Base-by-base conservation (phyloP, 352 stramenopile genomes). In the Salisapilia sapeloensis region DNA sequence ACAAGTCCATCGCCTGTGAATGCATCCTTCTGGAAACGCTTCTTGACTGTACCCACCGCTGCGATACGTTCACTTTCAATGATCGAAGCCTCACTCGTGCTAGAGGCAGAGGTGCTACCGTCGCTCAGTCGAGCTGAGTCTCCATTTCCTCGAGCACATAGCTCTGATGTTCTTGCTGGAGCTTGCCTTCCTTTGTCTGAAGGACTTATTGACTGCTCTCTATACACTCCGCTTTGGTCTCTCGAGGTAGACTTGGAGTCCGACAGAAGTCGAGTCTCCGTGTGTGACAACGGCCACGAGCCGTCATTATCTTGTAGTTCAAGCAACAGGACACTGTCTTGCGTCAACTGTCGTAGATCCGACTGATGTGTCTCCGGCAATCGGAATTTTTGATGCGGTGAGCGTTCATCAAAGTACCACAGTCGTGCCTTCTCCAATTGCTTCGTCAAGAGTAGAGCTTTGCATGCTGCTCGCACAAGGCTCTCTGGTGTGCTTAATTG, bases 301-400 rank as follows among this genome's bases (percentile, higher is more conserved):
- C 75, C 71, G 30, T 91, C 75, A 6, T 80, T 58, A 24, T 91
- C 75, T 58, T 86, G 75, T 9, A 86, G 38, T 49, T 91, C 75
- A 16, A 91, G 29, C 20, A 91, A 41, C 17, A 91, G 83, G 0
- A 87, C 70, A 29, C 65, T 81, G 6, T 70, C 58, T 37, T 87
- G 69, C 6, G 48, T 81, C 22, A 91, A 29, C 15, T 69, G 65
- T 21, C 56, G 53, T 2, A 86, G 43, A 10, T 70, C 56, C 4
- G 54, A 54, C 0, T 60, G 54, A 23, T 57, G 57, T 14, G 63
- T 55, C 8, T 46, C 53, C 2, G 54, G 48, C 4, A 83, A 35
- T 17, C 62, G 64, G 32, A 78, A 72, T 35, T 87, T 86, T 44
- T 63, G 53, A 11, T 77, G 51, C 6, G 69, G 70, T 6, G 56